A percentile compares a stretch with the other conserved stretches of the same genome.
phyloP scores from a whole-genome alignment of 2,329 filamentous ascomycete genomes.

The Corinectria fuckeliana region DNA sequence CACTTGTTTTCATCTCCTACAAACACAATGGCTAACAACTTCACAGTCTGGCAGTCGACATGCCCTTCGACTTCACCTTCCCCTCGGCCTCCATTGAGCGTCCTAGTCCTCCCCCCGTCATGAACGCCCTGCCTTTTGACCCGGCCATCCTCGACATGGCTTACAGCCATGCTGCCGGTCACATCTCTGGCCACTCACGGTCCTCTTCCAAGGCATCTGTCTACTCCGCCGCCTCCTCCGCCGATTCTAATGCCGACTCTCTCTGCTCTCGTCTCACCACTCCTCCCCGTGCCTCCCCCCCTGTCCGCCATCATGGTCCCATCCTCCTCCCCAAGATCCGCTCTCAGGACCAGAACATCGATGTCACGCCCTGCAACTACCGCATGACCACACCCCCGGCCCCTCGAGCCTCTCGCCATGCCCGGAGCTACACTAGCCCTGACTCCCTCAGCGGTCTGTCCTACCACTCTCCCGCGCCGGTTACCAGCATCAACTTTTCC shows the following conservation, averaged over 20 bases:
- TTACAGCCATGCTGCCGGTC: conserved; percentile 44
- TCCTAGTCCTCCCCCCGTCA: conserved; percentile 39
- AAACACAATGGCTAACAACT: conserved; percentile 29
- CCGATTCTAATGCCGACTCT: conserved; percentile 65
- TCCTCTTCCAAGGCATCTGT: conserved; percentile 70
- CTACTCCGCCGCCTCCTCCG: conserved; percentile 66
- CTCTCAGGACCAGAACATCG: conserved; percentile 79
- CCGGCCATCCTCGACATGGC: conserved; percentile 62
- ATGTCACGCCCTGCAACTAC: conserved; percentile 57
- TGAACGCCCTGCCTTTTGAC: conserved; percentile 58
- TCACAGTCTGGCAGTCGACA: conserved; percentile 65
- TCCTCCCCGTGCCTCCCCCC: conserved; percentile 68
- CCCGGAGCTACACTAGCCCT: conserved; percentile 67
- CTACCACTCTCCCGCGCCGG: conserved; percentile 36
- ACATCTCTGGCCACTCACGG: conserved; percentile 60
- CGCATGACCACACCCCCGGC: conserved; percentile 43
- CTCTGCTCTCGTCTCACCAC: conserved; percentile 72
- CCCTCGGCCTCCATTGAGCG: conserved; percentile 46
- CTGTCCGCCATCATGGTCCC: conserved; percentile 79
- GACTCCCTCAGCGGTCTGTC: conserved; percentile 56
- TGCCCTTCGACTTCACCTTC: conserved; percentile 68
- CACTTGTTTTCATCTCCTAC: background rate
- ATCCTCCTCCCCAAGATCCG: conserved; percentile 85
- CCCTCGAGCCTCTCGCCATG: conserved; percentile 51
- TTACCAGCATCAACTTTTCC: conserved; percentile 45